Percentiles rank a stretch among this genome's conserved stretches.
Evolutionary conservation across 139 green algal genomes (phyloP).

Genomic region (Parachlorella kessleri): DNA sequence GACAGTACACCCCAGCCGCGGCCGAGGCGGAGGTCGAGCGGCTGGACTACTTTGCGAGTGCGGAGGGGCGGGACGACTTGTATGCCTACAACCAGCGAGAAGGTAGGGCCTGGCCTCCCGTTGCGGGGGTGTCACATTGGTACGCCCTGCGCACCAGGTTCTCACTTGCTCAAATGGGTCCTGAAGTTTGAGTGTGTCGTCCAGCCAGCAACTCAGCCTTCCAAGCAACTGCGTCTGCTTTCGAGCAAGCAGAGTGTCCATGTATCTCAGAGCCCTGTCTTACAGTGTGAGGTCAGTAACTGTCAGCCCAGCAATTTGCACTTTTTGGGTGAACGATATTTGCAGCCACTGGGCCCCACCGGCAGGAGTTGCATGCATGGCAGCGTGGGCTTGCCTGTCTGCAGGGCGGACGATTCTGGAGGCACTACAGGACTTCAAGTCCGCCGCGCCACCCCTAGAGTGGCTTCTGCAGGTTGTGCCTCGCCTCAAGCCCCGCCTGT

Average conservation of each 20-base stretch:
- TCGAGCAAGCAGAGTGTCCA: no score
- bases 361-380: no score
- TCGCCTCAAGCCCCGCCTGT: constrained; percentile 81
- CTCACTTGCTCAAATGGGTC: no score
- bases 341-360: no score
- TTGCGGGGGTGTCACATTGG: background rate
- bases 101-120: constrained; percentile 18
- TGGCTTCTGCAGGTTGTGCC: constrained; percentile 83
- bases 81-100: constrained; percentile 57
- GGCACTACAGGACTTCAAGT: constrained; percentile 90
- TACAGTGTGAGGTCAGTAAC: no score
- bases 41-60: constrained; percentile 82
- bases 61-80: constrained; percentile 80
- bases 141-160: background rate
- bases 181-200: no score
- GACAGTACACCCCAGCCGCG: constrained; percentile 54
- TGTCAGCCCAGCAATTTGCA: no score
- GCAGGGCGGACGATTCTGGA: constrained; percentile 67
- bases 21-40: constrained; percentile 71
- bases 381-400: no score
- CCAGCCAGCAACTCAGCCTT: no score
- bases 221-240: no score
- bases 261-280: no score
- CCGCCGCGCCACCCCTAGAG: constrained; percentile 66
- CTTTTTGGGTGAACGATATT: no score